Base-by-base conservation (phyloP, 768 basidiomycete genomes). In the Rhizopogon vinicolor region DNA sequence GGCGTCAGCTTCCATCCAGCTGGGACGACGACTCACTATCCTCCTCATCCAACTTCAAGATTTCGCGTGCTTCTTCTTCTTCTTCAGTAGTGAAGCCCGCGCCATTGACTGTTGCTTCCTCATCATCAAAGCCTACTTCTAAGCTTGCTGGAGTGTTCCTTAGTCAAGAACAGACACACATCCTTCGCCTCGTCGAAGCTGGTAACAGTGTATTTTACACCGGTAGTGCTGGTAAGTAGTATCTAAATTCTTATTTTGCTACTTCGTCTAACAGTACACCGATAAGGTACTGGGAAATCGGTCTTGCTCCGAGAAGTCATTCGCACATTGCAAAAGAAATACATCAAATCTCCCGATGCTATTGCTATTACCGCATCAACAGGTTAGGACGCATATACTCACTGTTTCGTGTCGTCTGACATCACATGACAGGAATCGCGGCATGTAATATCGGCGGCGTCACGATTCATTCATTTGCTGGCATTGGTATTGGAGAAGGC, bases 391-490 rank as follows among this genome's bases (percentile, higher is more conserved):
- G 33, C 33, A 44, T 51, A 48, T 50, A 7, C 13, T 51, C 46
- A 39, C 54, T 9, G 18, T 40, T 42, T 43, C 12, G n/a, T 52
- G 19, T 37, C 33, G 14, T 19, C 41, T 41, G 39, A 18, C 22
- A 46, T 37, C 43, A 25, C 31, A 14, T 54, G 35, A 6, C 31
- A 87, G 89, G 89, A 43, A 97, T 98, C 62, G 96, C 96, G 7
- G 96, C 96, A 5, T 97, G 94, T 69, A 98, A 99, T 62, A 94
- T 99, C 49, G 96, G 96, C 9, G 96, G 97, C 41, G 83, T 91
- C 22, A 98, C 96, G 0, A 81, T 98, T 37, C 96, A 99, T 68
- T 95, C 92, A 0, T 99, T 97, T 66, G 85, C 89, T n/a, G 95
- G 96, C 0, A 89, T 96, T 56, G 96, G 96, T 0, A 72, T 97